Evolutionary conservation across 2,329 filamentous ascomycete species (phyloP).

Genomic region (Diaporthe citri): DNA sequence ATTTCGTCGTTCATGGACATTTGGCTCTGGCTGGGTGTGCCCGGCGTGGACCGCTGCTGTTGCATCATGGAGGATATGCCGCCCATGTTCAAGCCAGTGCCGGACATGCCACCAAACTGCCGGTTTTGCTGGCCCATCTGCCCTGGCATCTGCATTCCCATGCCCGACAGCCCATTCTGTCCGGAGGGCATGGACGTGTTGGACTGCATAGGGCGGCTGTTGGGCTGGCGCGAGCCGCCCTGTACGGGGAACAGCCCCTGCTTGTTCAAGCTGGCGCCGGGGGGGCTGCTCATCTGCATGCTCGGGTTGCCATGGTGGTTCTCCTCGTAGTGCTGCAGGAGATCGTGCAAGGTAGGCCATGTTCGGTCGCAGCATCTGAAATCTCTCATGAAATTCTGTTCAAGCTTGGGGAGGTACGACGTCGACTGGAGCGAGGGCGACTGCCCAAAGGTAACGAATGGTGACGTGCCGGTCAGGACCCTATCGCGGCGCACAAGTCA

Average conservation of each 20-base stretch:
- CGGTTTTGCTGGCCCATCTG: constrained; percentile 51
- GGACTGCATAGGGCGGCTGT: constrained; percentile 35
- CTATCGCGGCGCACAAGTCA: constrained; percentile 60
- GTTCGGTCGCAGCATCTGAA: constrained; percentile 95
- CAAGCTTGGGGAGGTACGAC: constrained; percentile 94
- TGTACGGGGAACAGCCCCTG: constrained; percentile 35
- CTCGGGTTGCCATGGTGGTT: constrained; percentile 80
- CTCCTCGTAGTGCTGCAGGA: constrained; percentile 97
- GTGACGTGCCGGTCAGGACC: constrained; percentile 98
- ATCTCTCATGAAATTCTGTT: constrained; percentile 97
- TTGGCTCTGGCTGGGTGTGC: constrained; percentile 43
- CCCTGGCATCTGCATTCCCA: constrained; percentile 39
- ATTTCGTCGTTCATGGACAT: constrained; percentile 71
- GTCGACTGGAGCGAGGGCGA: constrained; percentile 98
- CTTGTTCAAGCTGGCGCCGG: constrained; percentile 41
- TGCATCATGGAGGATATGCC: constrained; percentile 58
- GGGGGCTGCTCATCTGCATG: constrained; percentile 54
- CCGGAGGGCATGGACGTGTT: constrained; percentile 36
- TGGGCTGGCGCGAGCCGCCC: constrained; percentile 35
- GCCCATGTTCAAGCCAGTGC: constrained; percentile 49
- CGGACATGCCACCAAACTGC: constrained; percentile 40
- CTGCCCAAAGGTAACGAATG: constrained; percentile 78
- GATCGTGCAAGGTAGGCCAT: constrained; percentile 90
- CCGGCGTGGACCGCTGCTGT: constrained; percentile 56
- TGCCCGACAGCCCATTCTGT: constrained; percentile 37